Evolutionary conservation across 2,329 filamentous ascomycete genomes (phyloP).

Genomic region (Nothopassalora personata): DNA sequence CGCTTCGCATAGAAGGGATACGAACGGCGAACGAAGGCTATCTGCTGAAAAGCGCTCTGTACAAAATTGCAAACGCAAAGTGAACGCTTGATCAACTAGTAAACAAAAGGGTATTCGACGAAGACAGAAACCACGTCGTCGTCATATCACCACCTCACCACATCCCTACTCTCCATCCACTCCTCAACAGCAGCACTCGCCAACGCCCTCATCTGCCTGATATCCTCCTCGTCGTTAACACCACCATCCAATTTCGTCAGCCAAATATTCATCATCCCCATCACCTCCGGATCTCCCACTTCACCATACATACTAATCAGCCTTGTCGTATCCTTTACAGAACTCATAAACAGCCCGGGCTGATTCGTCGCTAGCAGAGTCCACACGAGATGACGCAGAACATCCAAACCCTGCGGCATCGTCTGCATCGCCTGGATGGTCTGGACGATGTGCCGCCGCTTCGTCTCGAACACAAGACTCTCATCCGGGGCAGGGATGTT

Average conservation of each 20-base stretch:
- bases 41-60: neutral
- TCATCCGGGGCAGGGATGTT: conserved; percentile 21
- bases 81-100: neutral
- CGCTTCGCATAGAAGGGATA: neutral
- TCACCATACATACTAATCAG: conserved; percentile 31
- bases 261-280: conserved; percentile 24
- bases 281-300: conserved; percentile 23
- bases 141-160: neutral
- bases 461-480: conserved; percentile 13
- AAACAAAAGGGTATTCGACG: neutral
- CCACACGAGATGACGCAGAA: conserved; percentile 34
- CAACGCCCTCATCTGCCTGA: conserved; percentile 26
- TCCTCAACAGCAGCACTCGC: conserved; percentile 21
- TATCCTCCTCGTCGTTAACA: conserved; percentile 20
- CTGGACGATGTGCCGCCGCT: conserved; percentile 18
- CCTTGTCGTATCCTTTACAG: conserved; percentile 33
- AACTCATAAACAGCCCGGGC: conserved; percentile 30
- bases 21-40: neutral
- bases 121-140: neutral
- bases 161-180: conserved; percentile 8
- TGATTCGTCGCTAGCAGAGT: conserved; percentile 25
- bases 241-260: conserved; percentile 29
- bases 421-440: conserved; percentile 23
- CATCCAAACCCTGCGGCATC: conserved; percentile 27
- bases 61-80: neutral